These are phyloP conservation scores for Cladorrhinum sp. DNA, from an alignment of 2,329 filamentous ascomycete species.

Conservation along the genomic window DNA sequence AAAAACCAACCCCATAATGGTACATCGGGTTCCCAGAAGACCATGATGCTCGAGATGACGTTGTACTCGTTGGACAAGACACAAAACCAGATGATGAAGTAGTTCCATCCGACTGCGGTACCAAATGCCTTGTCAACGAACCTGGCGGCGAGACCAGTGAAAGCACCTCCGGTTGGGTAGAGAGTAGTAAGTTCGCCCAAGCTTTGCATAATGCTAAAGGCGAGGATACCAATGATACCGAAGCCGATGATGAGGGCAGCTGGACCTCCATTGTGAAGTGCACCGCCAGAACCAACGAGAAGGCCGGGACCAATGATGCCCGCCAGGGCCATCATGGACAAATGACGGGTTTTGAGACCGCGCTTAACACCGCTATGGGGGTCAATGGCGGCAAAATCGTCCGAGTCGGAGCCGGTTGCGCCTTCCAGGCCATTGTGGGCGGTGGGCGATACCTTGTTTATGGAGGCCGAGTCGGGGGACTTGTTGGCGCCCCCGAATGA, in stretches of 20 bases:
- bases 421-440: conserved; percentile 10
- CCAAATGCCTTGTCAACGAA: conserved; percentile 70
- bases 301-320: conserved; percentile 67
- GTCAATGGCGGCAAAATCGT: conserved; percentile 49
- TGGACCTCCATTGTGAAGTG: conserved; percentile 65
- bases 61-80: conserved; percentile 71
- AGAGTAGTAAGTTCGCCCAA: conserved; percentile 72
- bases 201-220: conserved; percentile 67
- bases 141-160: conserved; percentile 66
- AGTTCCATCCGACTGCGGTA: conserved; percentile 68
- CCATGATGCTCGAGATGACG: conserved; percentile 62
- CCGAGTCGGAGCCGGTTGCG: conserved; percentile 33
- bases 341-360: conserved; percentile 64
- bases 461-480: not conserved
- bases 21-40: conserved; percentile 60
- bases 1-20: conserved; percentile 68
- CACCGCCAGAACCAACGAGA: conserved; percentile 68
- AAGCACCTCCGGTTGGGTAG: conserved; percentile 68
- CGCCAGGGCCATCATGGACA: conserved; percentile 64
- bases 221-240: conserved; percentile 66
- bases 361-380: conserved; percentile 64
- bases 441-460: not conserved
- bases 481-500: conserved; percentile 2
- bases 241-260: conserved; percentile 73
- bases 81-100: conserved; percentile 64